phyloP scores from a whole-genome alignment of 2,329 filamentous ascomycete genomes.

The Neonectria magnoliae region DNA sequence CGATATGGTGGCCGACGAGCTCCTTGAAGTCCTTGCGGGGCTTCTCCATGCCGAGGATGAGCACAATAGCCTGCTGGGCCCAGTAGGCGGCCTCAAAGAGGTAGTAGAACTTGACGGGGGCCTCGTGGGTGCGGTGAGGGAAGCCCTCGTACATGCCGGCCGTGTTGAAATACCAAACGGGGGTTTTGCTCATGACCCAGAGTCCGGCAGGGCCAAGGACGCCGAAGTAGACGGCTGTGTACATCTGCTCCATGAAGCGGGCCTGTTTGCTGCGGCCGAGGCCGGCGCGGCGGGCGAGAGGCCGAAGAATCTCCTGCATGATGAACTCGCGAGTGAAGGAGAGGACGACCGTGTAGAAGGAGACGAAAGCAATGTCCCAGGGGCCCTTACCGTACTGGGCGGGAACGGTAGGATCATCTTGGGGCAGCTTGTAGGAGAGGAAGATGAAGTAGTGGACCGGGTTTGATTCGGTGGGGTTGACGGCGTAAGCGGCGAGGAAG shows the following conservation, averaged over 20 bases:
- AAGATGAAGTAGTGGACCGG: constrained; percentile 85
- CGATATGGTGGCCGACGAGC: constrained; percentile 89
- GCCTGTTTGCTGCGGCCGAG: constrained; percentile 83
- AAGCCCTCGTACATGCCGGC: constrained; percentile 89
- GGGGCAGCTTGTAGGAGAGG: constrained; percentile 83
- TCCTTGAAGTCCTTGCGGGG: constrained; percentile 95
- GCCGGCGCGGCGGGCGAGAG: constrained; percentile 75
- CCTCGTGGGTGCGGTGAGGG: constrained; percentile 84
- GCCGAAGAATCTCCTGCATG: constrained; percentile 89
- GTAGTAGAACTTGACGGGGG: constrained; percentile 93
- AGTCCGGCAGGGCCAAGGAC: constrained; percentile 84
- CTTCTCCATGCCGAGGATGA: constrained; percentile 89
- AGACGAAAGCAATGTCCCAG: constrained; percentile 86
- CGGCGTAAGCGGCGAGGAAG: constrained; percentile 74
- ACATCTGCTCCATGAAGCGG: constrained; percentile 96
- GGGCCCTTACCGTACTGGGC: constrained; percentile 88
- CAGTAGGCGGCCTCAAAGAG: constrained; percentile 94
- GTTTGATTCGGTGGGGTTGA: constrained; percentile 82
- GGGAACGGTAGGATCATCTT: constrained; percentile 53
- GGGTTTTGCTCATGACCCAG: constrained; percentile 90
- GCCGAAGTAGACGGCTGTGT: constrained; percentile 91
- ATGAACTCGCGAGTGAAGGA: constrained; percentile 95
- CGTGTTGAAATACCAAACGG: constrained; percentile 96
- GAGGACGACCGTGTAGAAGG: constrained; percentile 88
- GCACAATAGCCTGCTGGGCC: constrained; percentile 91